Conservation (phyloP, 345 rosid species). For the Heritiera littoralis region DNA sequence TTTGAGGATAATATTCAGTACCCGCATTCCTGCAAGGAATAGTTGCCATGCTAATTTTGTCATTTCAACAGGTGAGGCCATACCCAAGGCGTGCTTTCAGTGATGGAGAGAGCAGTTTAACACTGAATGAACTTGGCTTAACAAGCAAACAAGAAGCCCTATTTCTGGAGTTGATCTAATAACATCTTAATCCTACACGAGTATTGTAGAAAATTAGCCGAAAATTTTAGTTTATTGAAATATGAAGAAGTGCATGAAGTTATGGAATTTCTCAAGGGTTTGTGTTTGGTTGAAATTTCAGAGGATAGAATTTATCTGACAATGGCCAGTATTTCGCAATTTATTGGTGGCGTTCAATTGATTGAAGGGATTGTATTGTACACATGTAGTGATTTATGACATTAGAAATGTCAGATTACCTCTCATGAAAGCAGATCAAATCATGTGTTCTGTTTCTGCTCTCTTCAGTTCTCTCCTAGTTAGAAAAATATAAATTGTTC, state of each 20-base stretch:
- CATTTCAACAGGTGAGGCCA: constrained; percentile 83
- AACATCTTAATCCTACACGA: not conserved
- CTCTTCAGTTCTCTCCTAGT: not conserved
- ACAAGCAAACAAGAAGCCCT: constrained; percentile 95
- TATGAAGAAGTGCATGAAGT: constrained; percentile 10
- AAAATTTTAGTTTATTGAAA: constrained; percentile 15
- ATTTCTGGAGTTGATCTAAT: constrained; percentile 82
- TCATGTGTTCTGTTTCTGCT: not conserved
- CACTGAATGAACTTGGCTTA: constrained; percentile 84
- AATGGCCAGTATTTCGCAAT: constrained; percentile 10
- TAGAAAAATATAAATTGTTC: not conserved
- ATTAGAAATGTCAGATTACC: not conserved
- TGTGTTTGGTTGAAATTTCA: constrained; percentile 20
- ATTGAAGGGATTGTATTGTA: constrained; percentile 11
- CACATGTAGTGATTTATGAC: constrained; percentile 19
- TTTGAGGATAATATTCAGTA: not conserved
- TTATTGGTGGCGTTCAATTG: not conserved
- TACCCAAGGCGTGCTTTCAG: constrained; percentile 93
- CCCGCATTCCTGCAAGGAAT: not conserved
- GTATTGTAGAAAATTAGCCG: constrained; percentile 10
- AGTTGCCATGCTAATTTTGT: constrained; percentile 1
- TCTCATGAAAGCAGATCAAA: not conserved
- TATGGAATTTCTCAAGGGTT: constrained; percentile 15
- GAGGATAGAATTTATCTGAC: constrained; percentile 18
- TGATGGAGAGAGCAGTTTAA: constrained; percentile 62